phyloP scores from a whole-genome alignment of 2,329 filamentous ascomycete genomes.

The Sporothrix protearum region DNA sequence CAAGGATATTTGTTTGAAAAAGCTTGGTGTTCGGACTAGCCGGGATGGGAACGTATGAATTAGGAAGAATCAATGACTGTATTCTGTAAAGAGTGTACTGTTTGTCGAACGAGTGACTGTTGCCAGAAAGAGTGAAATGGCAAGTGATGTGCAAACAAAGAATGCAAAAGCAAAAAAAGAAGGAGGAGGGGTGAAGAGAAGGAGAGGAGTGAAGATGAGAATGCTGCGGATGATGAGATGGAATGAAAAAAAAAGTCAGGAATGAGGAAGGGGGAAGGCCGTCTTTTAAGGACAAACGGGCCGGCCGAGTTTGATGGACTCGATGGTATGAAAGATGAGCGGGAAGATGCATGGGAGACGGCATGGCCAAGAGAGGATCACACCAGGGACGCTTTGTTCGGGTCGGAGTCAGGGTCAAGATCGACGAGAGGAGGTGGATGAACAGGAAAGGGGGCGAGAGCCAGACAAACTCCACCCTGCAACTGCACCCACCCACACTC shows the following conservation, averaged over 20 bases:
- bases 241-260: constrained; percentile 10
- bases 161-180: constrained; percentile 3
- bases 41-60: not conserved
- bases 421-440: not conserved
- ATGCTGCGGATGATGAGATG: constrained; percentile 20
- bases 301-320: not conserved
- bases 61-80: not conserved
- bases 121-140: constrained; percentile 22
- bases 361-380: not conserved
- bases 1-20: not conserved
- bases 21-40: not conserved
- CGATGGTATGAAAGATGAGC: not conserved
- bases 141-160: constrained; percentile 18
- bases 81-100: not conserved
- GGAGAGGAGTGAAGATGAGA: constrained; percentile 16
- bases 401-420: not conserved
- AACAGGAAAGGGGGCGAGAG: not conserved
- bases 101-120: constrained; percentile 12
- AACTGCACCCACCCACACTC: constrained; percentile 1
- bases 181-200: not conserved
- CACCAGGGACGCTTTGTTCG: not conserved
- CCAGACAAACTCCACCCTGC: not conserved
- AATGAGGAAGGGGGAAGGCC: constrained; percentile 17
- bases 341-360: not conserved
- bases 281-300: constrained; percentile 20